phyloP scores from a whole-genome alignment of 495 filamentous ascomycete species.

The Penicillium desertorum region DNA sequence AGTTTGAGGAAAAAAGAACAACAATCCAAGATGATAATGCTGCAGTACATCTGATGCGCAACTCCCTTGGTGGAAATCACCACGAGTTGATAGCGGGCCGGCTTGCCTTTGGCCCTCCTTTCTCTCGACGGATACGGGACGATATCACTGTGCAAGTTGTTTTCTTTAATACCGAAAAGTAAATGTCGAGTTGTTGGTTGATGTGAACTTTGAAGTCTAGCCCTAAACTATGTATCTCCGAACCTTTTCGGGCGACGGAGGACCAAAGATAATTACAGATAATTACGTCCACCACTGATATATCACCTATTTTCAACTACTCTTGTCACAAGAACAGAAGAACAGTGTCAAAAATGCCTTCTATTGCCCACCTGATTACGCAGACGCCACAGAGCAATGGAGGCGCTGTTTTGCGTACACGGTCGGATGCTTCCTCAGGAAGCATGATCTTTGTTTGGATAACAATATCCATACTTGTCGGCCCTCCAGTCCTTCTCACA shows the following conservation, averaged over 20 bases:
- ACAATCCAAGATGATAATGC: slow-evolving; percentile 59
- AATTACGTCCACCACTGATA: background rate
- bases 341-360: background rate
- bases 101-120: slow-evolving; percentile 49
- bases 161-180: slow-evolving; percentile 47
- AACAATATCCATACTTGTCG: too few relatives aligned
- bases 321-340: background rate
- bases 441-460: too few relatives aligned
- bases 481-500: too few relatives aligned
- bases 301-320: background rate
- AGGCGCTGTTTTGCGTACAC: background rate
- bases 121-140: slow-evolving; percentile 51
- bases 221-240: background rate
- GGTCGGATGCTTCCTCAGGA: background rate
- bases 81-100: slow-evolving; percentile 55
- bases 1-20: slow-evolving; percentile 40
- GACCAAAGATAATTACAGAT: background rate
- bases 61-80: slow-evolving; percentile 60
- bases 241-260: background rate
- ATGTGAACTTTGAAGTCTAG: background rate
- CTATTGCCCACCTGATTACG: background rate
- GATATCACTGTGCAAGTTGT: slow-evolving; percentile 65
- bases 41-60: slow-evolving; percentile 60
- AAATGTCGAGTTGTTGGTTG: background rate
- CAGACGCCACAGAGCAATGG: background rate